These are phyloP conservation scores for Protea cynaroides DNA, from an alignment of 164 flowering plant species.

Conservation along the genomic window DNA sequence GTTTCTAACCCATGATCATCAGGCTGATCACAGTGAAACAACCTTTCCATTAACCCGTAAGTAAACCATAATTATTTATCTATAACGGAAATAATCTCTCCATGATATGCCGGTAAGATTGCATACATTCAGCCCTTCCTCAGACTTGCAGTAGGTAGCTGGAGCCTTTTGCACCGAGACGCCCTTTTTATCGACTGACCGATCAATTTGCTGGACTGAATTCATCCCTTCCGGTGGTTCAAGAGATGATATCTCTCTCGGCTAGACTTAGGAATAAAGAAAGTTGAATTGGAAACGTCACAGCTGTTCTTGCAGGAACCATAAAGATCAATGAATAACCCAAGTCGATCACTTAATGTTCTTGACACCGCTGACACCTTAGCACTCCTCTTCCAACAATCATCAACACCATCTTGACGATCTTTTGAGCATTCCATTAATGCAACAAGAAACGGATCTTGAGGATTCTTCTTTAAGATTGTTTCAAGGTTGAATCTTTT, in stretches of 20 bases:
- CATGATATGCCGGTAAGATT: no score
- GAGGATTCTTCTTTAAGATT: not conserved
- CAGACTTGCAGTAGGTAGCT: no score
- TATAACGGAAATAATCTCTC: no score
- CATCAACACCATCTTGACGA: constrained; percentile 1
- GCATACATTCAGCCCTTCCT: no score
- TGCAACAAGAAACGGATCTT: constrained; percentile 55
- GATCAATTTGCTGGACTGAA: no score
- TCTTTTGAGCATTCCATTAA: constrained; percentile 48
- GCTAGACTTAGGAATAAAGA: constrained; percentile 34
- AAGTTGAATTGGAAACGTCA: constrained; percentile 40
- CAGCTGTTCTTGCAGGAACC: constrained; percentile 45
- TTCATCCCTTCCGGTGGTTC: constrained; percentile 9
- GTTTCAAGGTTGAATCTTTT: constrained; percentile 10
- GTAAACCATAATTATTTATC: no score
- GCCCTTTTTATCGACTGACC: no score
- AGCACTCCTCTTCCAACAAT: not conserved
- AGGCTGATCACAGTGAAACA: no score
- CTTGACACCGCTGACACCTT: constrained; percentile 24
- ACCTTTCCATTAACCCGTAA: no score
- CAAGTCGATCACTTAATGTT: constrained; percentile 31
- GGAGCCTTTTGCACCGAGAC: no score
- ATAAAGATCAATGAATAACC: constrained; percentile 30
- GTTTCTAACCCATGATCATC: no score
- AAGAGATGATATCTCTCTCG: constrained; percentile 10